Percentiles rank a stretch among this genome's conserved stretches.
These are phyloP conservation scores for Polytrichum formosum DNA, from an alignment of 225 moss, liverwort and hornwort genomes.

Conservation along the genomic window DNA sequence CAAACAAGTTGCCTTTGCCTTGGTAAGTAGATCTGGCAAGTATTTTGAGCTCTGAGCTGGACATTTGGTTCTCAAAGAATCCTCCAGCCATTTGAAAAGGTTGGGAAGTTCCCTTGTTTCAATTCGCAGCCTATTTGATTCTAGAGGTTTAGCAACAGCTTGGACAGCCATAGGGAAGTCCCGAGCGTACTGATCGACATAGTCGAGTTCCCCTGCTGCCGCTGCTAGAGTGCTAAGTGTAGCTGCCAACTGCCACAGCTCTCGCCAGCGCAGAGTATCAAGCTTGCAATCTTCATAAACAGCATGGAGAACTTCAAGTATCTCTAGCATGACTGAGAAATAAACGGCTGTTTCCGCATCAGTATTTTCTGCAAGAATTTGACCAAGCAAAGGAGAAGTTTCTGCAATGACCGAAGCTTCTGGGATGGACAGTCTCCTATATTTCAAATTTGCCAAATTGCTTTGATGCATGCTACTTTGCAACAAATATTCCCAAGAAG, in stretches of 20 bases:
- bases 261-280: slow-evolving; percentile 89
- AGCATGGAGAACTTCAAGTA: slow-evolving; percentile 92
- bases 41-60: slow-evolving; percentile 33
- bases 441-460: slow-evolving; percentile 73
- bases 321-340: slow-evolving; percentile 84
- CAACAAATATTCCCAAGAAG: slow-evolving; percentile 79
- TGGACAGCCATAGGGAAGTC: slow-evolving; percentile 83
- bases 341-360: slow-evolving; percentile 79
- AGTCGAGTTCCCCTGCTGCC: slow-evolving; percentile 82
- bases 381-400: slow-evolving; percentile 65
- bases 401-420: slow-evolving; percentile 31
- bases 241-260: slow-evolving; percentile 84
- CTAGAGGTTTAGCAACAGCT: slow-evolving; percentile 49
- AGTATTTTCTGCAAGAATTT: slow-evolving; percentile 34
- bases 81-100: slow-evolving; percentile 79
- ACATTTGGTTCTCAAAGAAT: slow-evolving; percentile 57
- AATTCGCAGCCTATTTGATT: slow-evolving; percentile 34
- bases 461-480: slow-evolving; percentile 85
- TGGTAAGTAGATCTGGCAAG: slow-evolving; percentile 66
- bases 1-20: slow-evolving; percentile 53
- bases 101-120: slow-evolving; percentile 59
- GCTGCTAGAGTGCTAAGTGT: slow-evolving; percentile 86
- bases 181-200: slow-evolving; percentile 88
- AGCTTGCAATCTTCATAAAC: slow-evolving; percentile 98
- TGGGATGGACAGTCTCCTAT: slow-evolving; percentile 60